Evolutionary conservation across 768 basidiomycete species (phyloP).

Genomic region (Candolleomyces aberdarensis): DNA sequence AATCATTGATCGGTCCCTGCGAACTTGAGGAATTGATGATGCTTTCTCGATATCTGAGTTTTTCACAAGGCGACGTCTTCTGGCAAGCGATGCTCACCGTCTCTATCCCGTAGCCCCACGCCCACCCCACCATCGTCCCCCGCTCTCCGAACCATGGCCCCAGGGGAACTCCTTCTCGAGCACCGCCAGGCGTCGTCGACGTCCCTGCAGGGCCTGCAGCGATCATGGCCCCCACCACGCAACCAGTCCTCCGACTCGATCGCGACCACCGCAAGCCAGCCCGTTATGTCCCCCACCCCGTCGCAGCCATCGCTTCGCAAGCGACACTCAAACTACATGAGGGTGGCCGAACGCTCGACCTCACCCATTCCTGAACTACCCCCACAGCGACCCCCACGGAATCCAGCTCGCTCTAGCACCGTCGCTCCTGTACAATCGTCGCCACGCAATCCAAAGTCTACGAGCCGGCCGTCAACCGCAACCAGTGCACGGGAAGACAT

Average conservation of each 20-base stretch:
- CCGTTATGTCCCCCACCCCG: neutral
- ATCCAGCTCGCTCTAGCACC: constrained; percentile 23
- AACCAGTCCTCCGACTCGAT: neutral
- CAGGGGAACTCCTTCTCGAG: neutral
- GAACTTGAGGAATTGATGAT: neutral
- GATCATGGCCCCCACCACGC: neutral
- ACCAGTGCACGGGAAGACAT: constrained; percentile 17
- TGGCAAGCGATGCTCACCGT: neutral
- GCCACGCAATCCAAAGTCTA: constrained; percentile 8
- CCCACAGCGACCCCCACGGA: constrained; percentile 30
- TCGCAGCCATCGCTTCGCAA: constrained; percentile 6
- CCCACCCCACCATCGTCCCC: neutral
- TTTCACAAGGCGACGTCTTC: constrained; percentile 1
- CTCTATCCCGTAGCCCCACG: neutral
- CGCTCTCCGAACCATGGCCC: neutral
- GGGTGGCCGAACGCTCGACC: constrained; percentile 14
- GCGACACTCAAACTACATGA: constrained; percentile 20
- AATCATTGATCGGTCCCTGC: constrained; percentile 1
- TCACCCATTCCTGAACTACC: constrained; percentile 18
- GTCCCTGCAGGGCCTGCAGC: neutral
- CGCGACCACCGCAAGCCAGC: neutral
- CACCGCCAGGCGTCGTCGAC: neutral
- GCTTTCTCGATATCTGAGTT: neutral
- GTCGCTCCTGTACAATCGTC: constrained; percentile 3
- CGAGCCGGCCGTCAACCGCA: constrained; percentile 23